These are phyloP conservation scores for Phytophthora idaei DNA, from an alignment of 352 stramenopile species.

Conservation along the genomic window DNA sequence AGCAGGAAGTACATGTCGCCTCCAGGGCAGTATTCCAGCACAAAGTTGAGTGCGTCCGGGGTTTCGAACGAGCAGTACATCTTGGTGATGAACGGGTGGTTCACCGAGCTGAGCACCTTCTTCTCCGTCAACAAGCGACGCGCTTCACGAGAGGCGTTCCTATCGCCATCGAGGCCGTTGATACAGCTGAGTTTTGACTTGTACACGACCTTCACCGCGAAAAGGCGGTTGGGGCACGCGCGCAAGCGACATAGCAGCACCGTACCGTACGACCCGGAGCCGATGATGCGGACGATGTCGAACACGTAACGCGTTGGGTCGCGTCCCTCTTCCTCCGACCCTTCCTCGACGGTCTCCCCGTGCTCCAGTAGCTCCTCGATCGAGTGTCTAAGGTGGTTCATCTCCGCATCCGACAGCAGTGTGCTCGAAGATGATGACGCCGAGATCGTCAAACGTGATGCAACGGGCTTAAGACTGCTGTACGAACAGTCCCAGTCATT, in stretches of 20 bases:
- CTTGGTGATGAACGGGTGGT: conserved; percentile 98
- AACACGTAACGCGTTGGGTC: conserved; percentile 52
- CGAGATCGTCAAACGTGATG: conserved; percentile 37
- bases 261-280: conserved; percentile 78
- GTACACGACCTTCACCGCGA: conserved; percentile 80
- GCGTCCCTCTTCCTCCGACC: conserved; percentile 21
- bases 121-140: conserved; percentile 95
- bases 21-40: conserved; percentile 98
- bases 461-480: conserved; percentile 22
- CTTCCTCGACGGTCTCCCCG: conserved; percentile 33
- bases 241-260: conserved; percentile 68
- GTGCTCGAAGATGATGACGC: conserved; percentile 59
- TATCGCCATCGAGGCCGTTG: conserved; percentile 34
- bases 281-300: conserved; percentile 77
- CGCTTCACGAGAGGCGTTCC: conserved; percentile 47
- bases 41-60: conserved; percentile 95
- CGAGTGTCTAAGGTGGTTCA: conserved; percentile 27
- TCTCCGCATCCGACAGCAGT: conserved; percentile 46
- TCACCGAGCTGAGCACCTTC: conserved; percentile 94
- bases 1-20: conserved; percentile 96
- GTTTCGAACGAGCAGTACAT: conserved; percentile 94
- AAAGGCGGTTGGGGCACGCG: conserved; percentile 45
- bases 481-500: conserved; percentile 52
- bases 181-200: conserved; percentile 64
- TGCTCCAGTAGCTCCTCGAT: conserved; percentile 38